Evolutionary conservation across 2,329 filamentous ascomycete species (phyloP).

Genomic region (Phyllosticta citrichinensis): DNA sequence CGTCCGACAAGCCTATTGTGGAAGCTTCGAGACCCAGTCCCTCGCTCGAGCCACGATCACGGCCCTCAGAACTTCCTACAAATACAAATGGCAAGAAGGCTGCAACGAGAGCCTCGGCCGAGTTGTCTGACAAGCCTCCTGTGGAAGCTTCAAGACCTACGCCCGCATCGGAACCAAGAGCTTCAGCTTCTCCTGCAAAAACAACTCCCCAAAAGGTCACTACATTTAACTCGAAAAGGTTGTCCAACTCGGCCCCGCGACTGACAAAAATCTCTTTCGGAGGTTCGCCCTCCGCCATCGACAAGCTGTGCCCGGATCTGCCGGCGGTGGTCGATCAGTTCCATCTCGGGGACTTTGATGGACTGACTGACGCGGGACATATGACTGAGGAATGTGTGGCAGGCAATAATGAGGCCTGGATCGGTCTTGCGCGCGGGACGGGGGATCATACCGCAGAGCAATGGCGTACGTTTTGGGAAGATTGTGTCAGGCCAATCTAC

Average conservation of each 20-base stretch:
- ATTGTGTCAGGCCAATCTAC: background rate
- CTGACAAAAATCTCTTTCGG: background rate
- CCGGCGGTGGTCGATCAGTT: background rate
- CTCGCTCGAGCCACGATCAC: slow-evolving; percentile 16
- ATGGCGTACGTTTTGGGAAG: background rate
- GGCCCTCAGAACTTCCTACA: background rate
- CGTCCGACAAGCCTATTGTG: slow-evolving; percentile 19
- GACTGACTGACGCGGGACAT: background rate
- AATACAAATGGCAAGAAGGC: background rate
- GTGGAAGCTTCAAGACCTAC: too few species aligned
- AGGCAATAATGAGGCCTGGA: background rate
- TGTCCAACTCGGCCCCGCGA: background rate
- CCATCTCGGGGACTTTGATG: background rate
- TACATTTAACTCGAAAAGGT: background rate
- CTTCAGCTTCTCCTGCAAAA: too few species aligned
- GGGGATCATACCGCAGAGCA: background rate
- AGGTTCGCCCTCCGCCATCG: background rate
- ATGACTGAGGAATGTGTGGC: background rate
- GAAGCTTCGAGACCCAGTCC: slow-evolving; percentile 29
- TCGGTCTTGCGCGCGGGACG: background rate
- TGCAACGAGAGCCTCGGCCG: background rate
- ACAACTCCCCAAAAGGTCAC: too few species aligned
- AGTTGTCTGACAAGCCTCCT: too few species aligned
- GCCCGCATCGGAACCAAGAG: too few species aligned
- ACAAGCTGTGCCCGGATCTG: background rate